These are phyloP conservation scores for Backusella australiensis DNA, from an alignment of 192 early-diverging fungal species.

Conservation along the genomic window DNA sequence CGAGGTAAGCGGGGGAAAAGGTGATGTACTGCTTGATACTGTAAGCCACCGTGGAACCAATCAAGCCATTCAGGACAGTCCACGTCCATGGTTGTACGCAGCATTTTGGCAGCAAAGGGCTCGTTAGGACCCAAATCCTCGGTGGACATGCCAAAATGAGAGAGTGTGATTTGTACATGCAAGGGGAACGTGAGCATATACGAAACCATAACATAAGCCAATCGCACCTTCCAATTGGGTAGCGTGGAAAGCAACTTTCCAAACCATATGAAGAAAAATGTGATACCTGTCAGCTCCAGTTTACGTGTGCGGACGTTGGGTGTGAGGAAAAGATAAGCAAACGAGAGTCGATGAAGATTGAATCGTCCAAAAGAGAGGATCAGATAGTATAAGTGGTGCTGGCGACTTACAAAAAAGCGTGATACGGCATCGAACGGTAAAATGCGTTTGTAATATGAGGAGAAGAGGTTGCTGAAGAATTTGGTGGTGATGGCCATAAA, in stretches of 20 bases:
- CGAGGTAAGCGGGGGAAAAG: slow-evolving; percentile 91
- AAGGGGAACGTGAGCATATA: slow-evolving; percentile 83
- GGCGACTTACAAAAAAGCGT: slow-evolving; percentile 72
- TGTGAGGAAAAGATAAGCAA: slow-evolving; percentile 62
- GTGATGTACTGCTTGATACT: slow-evolving; percentile 97
- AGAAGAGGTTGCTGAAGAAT: slow-evolving; percentile 82
- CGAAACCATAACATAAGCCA: slow-evolving; percentile 72
- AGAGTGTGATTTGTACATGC: slow-evolving; percentile 95
- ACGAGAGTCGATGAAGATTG: slow-evolving; percentile 82
- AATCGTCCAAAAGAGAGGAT: slow-evolving; percentile 89
- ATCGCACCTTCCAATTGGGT: slow-evolving; percentile 60
- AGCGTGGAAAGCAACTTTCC: slow-evolving; percentile 62
- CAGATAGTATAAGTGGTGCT: slow-evolving; percentile 87
- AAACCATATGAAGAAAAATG: slow-evolving; percentile 82
- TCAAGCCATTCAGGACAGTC: slow-evolving; percentile 92
- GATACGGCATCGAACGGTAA: slow-evolving; percentile 80
- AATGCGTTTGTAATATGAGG: slow-evolving; percentile 83
- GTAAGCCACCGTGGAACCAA: slow-evolving; percentile 97
- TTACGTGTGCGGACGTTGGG: slow-evolving; percentile 68
- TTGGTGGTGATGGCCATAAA: slow-evolving; percentile 87
- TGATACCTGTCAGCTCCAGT: slow-evolving; percentile 74
- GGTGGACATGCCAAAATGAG: slow-evolving; percentile 94
- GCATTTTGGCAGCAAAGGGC: slow-evolving; percentile 81
- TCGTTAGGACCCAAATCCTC: slow-evolving; percentile 69
- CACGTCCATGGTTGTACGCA: slow-evolving; percentile 95